Evolutionary conservation across 176 grass and related monocot species (phyloP).

Genomic region (Musa schizocarpa): DNA sequence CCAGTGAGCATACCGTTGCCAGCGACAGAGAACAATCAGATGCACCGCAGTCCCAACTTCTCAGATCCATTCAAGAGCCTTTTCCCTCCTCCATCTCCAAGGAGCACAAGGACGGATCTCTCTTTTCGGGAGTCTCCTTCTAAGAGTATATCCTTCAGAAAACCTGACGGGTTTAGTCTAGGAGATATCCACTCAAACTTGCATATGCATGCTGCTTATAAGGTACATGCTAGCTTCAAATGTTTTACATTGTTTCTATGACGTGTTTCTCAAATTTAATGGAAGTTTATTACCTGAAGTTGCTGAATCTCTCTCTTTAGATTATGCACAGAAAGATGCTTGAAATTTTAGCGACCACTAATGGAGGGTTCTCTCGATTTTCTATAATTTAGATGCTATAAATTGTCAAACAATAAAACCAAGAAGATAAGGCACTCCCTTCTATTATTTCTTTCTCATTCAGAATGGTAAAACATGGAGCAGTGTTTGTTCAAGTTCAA

Average conservation of each 20-base stretch:
- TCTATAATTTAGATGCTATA: no score
- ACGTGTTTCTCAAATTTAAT: neutral
- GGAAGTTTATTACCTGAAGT: neutral
- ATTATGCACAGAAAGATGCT: neutral
- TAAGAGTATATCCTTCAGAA: slow-evolving; percentile 45
- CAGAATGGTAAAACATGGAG: no score
- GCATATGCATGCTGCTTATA: slow-evolving; percentile 31
- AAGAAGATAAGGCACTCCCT: no score
- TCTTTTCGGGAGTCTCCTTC: slow-evolving; percentile 47
- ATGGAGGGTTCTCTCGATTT: no score
- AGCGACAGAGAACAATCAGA: slow-evolving; percentile 32
- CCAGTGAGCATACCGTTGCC: slow-evolving; percentile 58
- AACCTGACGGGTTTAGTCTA: slow-evolving; percentile 29
- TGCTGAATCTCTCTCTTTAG: no score
- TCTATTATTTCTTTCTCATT: no score
- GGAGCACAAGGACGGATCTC: slow-evolving; percentile 32
- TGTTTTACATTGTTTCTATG: neutral
- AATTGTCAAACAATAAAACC: no score
- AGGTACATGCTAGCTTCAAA: slow-evolving; percentile 39
- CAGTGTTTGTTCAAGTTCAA: no score
- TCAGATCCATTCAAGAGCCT: slow-evolving; percentile 55
- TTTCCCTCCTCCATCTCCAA: slow-evolving; percentile 59
- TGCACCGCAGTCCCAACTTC: slow-evolving; percentile 28
- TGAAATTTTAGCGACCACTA: neutral
- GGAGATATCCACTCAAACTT: slow-evolving; percentile 45